Evolutionary conservation across 257 asterid genomes (phyloP).

Genomic region (Datura wrightii): DNA sequence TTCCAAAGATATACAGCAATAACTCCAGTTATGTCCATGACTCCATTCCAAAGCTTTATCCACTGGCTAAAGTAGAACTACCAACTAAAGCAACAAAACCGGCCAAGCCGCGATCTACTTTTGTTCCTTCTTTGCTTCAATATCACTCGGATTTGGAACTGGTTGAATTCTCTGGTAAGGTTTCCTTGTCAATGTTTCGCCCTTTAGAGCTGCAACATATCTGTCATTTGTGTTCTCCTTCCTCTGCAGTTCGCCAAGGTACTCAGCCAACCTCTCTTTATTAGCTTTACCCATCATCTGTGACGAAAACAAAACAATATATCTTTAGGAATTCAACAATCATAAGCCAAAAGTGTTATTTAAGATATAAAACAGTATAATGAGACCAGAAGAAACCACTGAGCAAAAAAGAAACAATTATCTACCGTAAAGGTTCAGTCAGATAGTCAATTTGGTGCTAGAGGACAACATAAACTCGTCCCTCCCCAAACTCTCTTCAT

Average conservation of each 20-base stretch:
- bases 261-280: conserved; percentile 87
- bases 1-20: not conserved
- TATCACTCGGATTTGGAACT: conserved; percentile 49
- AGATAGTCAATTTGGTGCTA: not conserved
- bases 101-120: conserved; percentile 34
- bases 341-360: not conserved
- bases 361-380: not conserved
- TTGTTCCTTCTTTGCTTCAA: conserved; percentile 45
- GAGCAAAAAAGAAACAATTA: not conserved
- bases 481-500: not conserved
- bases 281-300: conserved; percentile 96
- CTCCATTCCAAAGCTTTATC: not conserved
- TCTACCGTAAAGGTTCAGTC: not conserved
- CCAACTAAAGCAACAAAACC: not conserved
- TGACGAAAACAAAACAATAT: not conserved
- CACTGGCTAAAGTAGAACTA: not conserved
- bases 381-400: not conserved
- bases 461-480: not conserved
- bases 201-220: conserved; percentile 88
- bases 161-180: conserved; percentile 89
- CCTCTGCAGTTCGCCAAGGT: conserved; percentile 81
- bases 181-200: conserved; percentile 88
- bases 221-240: conserved; percentile 92
- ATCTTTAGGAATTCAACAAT: not conserved
- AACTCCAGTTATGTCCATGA: not conserved